Percentiles rank a stretch among this genome's conserved stretches.
phyloP scores from a whole-genome alignment of 2,329 filamentous ascomycete genomes.

The Fusarium burgessii region DNA sequence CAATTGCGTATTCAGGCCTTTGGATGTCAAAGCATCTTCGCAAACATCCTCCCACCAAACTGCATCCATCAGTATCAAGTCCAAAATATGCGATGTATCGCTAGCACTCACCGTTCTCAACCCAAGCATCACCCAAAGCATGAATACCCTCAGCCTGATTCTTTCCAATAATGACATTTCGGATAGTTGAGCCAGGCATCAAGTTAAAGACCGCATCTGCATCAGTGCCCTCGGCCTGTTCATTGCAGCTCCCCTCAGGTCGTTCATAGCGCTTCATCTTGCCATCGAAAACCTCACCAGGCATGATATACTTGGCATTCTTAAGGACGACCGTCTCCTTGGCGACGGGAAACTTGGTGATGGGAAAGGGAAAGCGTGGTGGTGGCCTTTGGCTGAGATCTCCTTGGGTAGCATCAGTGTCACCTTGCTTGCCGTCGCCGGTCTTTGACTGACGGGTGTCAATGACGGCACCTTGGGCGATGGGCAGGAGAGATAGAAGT shows the following conservation, averaged over 20 bases:
- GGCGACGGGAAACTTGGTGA: constrained; percentile 47
- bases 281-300: constrained; percentile 51
- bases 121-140: constrained; percentile 48
- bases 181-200: constrained; percentile 51
- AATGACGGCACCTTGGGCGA: constrained; percentile 33
- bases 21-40: constrained; percentile 47
- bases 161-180: constrained; percentile 55
- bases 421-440: constrained; percentile 42
- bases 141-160: constrained; percentile 52
- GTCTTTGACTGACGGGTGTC: constrained; percentile 35
- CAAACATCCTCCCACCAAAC: constrained; percentile 51
- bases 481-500: constrained; percentile 37
- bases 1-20: constrained; percentile 47
- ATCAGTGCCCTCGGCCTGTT: constrained; percentile 57
- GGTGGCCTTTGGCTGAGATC: constrained; percentile 45
- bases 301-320: constrained; percentile 49
- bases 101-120: constrained; percentile 44
- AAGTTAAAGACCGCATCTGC: constrained; percentile 56
- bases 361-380: constrained; percentile 48
- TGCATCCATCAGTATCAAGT: background rate
- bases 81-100: rapidly evolving
- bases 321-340: constrained; percentile 47
- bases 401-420: constrained; percentile 43
- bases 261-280: constrained; percentile 55
- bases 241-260: constrained; percentile 56